Conservation (phyloP, 2,329 filamentous ascomycete species). For the Penicillium sp. region DNA sequence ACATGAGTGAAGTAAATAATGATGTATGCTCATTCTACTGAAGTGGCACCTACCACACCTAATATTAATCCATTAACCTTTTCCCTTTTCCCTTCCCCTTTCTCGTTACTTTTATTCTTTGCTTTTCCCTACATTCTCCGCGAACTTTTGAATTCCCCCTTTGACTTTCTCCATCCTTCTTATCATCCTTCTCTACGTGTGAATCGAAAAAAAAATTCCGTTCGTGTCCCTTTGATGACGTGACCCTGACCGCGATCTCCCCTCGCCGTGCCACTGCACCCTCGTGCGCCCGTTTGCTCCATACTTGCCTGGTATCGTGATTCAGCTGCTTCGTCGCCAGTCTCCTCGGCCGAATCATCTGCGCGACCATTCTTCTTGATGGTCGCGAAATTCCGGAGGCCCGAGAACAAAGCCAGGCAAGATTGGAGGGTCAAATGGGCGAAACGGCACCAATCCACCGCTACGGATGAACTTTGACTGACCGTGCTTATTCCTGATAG, state of each 20-base stretch:
- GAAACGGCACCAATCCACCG: not conserved
- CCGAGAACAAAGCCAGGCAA: not conserved
- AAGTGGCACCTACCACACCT: slow-evolving; percentile 30
- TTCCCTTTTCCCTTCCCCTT: slow-evolving; percentile 8
- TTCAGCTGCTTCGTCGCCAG: not conserved
- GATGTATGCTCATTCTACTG: slow-evolving; percentile 3
- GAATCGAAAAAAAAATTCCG: not conserved
- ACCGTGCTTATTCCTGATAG: slow-evolving; percentile 12
- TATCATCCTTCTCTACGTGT: not conserved
- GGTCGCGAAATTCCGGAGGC: not conserved
- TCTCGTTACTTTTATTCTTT: slow-evolving; percentile 4
- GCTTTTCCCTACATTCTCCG: not conserved
- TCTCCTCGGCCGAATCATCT: not conserved
- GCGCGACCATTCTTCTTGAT: not conserved
- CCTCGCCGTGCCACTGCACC: not conserved
- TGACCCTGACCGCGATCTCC: not conserved
- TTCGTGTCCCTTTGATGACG: not conserved
- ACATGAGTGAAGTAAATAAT: slow-evolving; percentile 13
- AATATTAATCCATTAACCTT: slow-evolving; percentile 12
- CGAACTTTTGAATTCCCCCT: not conserved
- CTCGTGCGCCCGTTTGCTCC: not conserved
- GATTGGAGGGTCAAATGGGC: slow-evolving; percentile 2
- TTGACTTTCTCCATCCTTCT: not conserved
- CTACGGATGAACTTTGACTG: slow-evolving; percentile 5
- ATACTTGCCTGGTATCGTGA: not conserved